phyloP scores from a whole-genome alignment of 129 eudicot species.

The Gnaphalium uliginosum region DNA sequence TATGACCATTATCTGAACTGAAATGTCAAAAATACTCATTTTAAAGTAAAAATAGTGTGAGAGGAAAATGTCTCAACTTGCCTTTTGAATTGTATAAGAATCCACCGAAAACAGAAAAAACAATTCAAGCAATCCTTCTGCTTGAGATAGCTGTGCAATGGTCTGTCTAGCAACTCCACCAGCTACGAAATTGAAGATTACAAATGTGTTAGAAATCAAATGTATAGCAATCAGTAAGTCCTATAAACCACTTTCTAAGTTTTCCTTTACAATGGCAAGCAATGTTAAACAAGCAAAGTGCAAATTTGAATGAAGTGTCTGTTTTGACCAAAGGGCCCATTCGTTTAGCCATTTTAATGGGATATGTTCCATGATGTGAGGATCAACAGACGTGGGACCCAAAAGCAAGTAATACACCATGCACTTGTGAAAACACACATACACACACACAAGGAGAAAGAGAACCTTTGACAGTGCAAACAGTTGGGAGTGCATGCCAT shows the following conservation, averaged over 20 bases:
- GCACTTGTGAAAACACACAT: neutral
- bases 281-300: neutral
- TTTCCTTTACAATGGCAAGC: neutral
- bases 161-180: slow-evolving; percentile 82
- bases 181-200: slow-evolving; percentile 42
- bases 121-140: slow-evolving; percentile 87
- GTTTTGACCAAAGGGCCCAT: slow-evolving; percentile 5
- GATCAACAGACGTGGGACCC: neutral
- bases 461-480: slow-evolving; percentile 86
- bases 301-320: neutral
- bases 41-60: too few relatives aligned
- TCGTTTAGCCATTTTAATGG: neutral
- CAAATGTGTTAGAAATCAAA: neutral
- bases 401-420: neutral
- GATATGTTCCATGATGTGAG: neutral
- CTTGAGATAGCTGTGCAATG: slow-evolving; percentile 70
- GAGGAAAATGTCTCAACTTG: slow-evolving; percentile 19
- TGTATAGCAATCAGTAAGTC: neutral
- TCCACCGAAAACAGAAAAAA: slow-evolving; percentile 98
- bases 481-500: slow-evolving; percentile 95
- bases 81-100: slow-evolving; percentile 97
- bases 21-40: too few relatives aligned
- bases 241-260: neutral
- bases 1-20: too few relatives aligned
- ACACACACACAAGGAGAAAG: slow-evolving; percentile 11